Percentiles rank a stretch among this genome's conserved stretches.
phyloP scores from a whole-genome alignment of 2,329 filamentous ascomycete genomes.

The Botrytis aclada region DNA sequence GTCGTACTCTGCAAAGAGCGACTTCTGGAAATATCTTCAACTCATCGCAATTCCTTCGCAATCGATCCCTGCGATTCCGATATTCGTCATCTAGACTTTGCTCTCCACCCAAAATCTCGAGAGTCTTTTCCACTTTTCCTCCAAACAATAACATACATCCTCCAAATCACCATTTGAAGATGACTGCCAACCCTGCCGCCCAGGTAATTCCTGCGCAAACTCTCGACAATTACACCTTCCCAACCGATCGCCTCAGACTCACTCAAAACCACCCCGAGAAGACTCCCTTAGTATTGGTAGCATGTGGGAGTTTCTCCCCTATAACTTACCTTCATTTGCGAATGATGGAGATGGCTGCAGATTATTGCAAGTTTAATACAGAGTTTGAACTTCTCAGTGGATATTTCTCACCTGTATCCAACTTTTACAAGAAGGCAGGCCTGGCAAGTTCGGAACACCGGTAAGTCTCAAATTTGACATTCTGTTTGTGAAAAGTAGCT shows the following conservation, averaged over 20 bases:
- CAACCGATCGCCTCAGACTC: constrained; percentile 55
- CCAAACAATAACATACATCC: neutral
- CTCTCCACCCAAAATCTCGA: neutral
- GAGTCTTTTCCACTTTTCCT: neutral
- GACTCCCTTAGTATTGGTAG: constrained; percentile 64
- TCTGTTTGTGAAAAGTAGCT: neutral
- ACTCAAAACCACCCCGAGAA: constrained; percentile 53
- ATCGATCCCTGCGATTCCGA: constrained; percentile 12
- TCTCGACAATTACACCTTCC: constrained; percentile 52
- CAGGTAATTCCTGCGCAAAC: constrained; percentile 28
- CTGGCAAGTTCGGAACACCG: constrained; percentile 70
- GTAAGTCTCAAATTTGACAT: constrained; percentile 38
- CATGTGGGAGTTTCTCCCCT: constrained; percentile 70
- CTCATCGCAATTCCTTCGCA: constrained; percentile 3
- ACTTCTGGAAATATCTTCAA: constrained; percentile 8
- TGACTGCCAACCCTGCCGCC: constrained; percentile 23
- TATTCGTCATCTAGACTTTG: constrained; percentile 18
- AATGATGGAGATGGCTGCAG: constrained; percentile 75
- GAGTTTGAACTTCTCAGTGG: constrained; percentile 84
- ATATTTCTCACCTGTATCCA: constrained; percentile 68
- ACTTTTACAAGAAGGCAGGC: constrained; percentile 73
- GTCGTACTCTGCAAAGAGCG: neutral
- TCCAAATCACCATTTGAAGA: neutral
- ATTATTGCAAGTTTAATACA: constrained; percentile 72
- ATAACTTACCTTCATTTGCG: constrained; percentile 74